Evolutionary conservation across 257 asterid species (phyloP), one percentile per base, ranked within the genome.

Genomic region (Leptodermis oblonga): DNA sequence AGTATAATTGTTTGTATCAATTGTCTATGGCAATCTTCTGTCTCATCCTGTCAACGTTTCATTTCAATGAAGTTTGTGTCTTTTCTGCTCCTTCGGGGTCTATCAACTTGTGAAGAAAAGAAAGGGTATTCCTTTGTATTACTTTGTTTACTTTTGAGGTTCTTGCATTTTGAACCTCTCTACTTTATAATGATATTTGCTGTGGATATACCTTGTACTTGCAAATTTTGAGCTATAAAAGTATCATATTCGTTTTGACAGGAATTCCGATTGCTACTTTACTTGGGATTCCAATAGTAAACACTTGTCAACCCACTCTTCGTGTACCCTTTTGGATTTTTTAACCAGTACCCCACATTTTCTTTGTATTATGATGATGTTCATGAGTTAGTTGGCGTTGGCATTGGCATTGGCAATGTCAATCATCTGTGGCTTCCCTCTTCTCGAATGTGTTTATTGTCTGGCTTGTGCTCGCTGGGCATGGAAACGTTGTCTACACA

Each of bases 401-500:
- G n/a, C n/a, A n/a, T n/a, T n/a, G n/a, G n/a, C n/a, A n/a, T n/a
- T n/a, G n/a, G 33, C 64, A 37, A 90, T 91, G 97, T 89, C 95
- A 12, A 82, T 92, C 66, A 59, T 89, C 5, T 92, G 96, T 73
- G 92, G 97, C 36, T 63, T 85, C 66, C 97, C 97, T 51, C 76
- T 91, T 75, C 77, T 91, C 8, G 97, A 87, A 82, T 89, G 95
- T 70, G 89, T 87, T 39, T 89, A 80, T 82, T 83, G 96, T 78
- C 66, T 87, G 73, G 96, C 74, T 4, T 91, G 97, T 66, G 80
- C 91, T 4, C 83, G 95, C 9, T 88, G 97, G 97, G 95, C 79
- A 10, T 88, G 95, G 90, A 89, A 92, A 70, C 82, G 96, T 60
- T 89, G 97, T 68, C 85, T 89, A 65, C 89, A 88, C 74, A 82